Percentiles rank a stretch among this genome's conserved stretches.
phyloP scores from a whole-genome alignment of 176 grass and related monocot species.

The Thalia dealbata region DNA sequence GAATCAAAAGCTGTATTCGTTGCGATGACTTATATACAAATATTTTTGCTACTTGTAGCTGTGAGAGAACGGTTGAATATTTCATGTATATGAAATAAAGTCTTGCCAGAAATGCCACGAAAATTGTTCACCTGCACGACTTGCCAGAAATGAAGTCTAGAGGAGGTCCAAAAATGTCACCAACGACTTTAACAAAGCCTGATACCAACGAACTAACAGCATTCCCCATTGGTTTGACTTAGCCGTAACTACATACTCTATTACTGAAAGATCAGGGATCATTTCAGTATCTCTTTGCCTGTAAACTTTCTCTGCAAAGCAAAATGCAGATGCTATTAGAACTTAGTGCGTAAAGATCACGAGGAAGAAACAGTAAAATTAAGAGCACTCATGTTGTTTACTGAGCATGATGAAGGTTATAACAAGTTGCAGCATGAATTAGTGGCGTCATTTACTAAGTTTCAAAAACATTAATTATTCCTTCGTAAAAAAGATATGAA shows the following conservation, averaged over 20 bases:
- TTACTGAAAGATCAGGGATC: background rate
- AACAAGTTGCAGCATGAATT: too few relatives aligned
- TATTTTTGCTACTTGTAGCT: background rate
- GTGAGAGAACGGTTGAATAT: background rate
- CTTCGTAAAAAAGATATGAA: too few relatives aligned
- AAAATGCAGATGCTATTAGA: too few relatives aligned
- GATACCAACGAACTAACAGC: constrained; percentile 31
- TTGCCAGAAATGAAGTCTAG: constrained; percentile 56
- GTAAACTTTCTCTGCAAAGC: background rate
- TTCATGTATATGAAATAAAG: background rate
- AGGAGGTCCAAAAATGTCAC: constrained; percentile 33
- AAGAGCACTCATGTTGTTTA: too few relatives aligned
- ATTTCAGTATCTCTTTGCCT: background rate
- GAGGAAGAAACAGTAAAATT: too few relatives aligned
- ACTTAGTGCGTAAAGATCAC: too few relatives aligned
- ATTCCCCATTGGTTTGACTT: constrained; percentile 32
- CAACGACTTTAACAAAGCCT: constrained; percentile 29
- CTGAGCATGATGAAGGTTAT: too few relatives aligned
- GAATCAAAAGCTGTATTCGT: background rate
- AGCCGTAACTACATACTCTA: background rate
- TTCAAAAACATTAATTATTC: too few relatives aligned
- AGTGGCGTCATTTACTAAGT: too few relatives aligned
- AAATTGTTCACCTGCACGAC: constrained; percentile 28
- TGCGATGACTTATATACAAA: background rate
- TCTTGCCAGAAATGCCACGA: background rate